A percentile compares a stretch with the other conserved stretches of the same genome.
Evolutionary conservation across 1,284 basidiomycete genomes (phyloP).

Genomic region (Clitocybe nebularis): DNA sequence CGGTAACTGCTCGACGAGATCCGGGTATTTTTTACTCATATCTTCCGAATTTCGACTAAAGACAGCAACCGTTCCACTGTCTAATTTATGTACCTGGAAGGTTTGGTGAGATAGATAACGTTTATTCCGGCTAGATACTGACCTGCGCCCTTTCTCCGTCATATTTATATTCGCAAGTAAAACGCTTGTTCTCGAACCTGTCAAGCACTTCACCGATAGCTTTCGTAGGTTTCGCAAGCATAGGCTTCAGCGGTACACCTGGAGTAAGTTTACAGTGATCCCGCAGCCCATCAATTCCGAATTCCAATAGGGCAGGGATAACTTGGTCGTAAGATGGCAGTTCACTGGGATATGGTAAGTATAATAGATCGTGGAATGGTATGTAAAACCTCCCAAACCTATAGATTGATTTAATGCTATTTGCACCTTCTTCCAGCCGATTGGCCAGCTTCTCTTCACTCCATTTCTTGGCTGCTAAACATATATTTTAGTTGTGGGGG

Average conservation of each 20-base stretch:
- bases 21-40: slow-evolving; percentile 99
- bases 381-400: slow-evolving; percentile 48
- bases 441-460: slow-evolving; percentile 70
- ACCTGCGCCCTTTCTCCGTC: slow-evolving; percentile 97
- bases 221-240: slow-evolving; percentile 99
- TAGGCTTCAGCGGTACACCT: slow-evolving; percentile 95
- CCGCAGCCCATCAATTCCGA: slow-evolving; percentile 71
- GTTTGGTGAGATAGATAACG: not conserved
- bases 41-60: slow-evolving; percentile 99
- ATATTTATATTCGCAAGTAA: slow-evolving; percentile 99
- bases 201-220: slow-evolving; percentile 99
- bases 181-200: slow-evolving; percentile 91
- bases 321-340: slow-evolving; percentile 92
- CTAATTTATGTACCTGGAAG: slow-evolving; percentile 76
- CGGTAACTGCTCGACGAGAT: slow-evolving; percentile 91
- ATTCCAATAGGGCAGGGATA: slow-evolving; percentile 85
- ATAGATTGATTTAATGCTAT: slow-evolving; percentile 87
- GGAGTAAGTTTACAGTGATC: slow-evolving; percentile 89
- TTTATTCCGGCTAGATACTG: slow-evolving; percentile 10
- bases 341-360: slow-evolving; percentile 54
- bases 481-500: not conserved
- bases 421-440: slow-evolving; percentile 78
- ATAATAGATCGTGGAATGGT: not conserved
- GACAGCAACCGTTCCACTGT: slow-evolving; percentile 78
- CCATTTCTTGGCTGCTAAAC: slow-evolving; percentile 66